A percentile compares a stretch with the other conserved stretches of the same genome.
Evolutionary conservation across 148 eudicot genomes (phyloP).

Genomic region (Rhododendron williamsianum): DNA sequence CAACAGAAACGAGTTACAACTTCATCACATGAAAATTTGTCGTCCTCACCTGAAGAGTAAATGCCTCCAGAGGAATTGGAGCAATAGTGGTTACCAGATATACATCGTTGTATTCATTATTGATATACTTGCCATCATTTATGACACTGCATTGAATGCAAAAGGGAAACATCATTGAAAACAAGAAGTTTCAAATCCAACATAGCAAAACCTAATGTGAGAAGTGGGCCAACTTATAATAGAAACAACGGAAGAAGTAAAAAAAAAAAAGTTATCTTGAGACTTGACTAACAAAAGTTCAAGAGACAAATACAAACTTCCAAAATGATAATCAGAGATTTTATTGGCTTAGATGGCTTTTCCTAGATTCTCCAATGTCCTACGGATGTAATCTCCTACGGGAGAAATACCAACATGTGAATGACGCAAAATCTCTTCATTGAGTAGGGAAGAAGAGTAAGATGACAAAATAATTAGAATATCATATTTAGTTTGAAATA

Average conservation of each 20-base stretch:
- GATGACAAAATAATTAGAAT: background rate
- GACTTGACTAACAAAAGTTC: background rate
- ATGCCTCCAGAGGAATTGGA: slow-evolving; percentile 87
- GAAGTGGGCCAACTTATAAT: background rate
- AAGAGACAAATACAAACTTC: background rate
- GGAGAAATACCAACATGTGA: background rate
- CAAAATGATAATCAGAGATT: background rate
- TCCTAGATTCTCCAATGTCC: slow-evolving; percentile 1
- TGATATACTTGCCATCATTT: slow-evolving; percentile 76
- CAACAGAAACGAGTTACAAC: background rate
- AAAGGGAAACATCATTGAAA: background rate
- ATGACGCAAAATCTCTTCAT: background rate
- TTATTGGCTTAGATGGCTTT: background rate
- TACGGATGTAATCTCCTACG: background rate
- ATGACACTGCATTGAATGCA: slow-evolving; percentile 50
- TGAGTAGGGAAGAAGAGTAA: background rate
- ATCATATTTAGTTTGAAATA: background rate
- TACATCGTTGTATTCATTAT: slow-evolving; percentile 89
- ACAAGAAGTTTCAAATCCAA: slow-evolving; percentile 6
- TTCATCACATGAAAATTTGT: slow-evolving; percentile 1
- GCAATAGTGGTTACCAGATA: slow-evolving; percentile 76
- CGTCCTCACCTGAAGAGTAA: slow-evolving; percentile 76
- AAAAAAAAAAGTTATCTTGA: background rate
- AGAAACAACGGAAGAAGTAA: background rate
- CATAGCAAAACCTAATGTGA: background rate